Evolutionary conservation across 2,329 filamentous ascomycete species (phyloP).

Genomic region (Xylaria sp.): DNA sequence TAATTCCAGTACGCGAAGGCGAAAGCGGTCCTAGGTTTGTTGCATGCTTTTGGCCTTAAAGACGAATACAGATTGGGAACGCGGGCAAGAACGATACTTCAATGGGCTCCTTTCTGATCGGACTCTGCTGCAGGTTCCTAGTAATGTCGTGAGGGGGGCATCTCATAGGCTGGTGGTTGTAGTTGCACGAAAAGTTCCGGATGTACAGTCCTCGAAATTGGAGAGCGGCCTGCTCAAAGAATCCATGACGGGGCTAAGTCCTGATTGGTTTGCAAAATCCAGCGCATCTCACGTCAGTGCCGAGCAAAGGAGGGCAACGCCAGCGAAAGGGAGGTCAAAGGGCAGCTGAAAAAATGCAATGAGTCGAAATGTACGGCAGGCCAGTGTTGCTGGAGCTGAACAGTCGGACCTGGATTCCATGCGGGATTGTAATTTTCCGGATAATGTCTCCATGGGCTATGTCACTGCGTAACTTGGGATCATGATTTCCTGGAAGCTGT

Average conservation of each 20-base stretch:
- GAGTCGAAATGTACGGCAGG: conserved; percentile 11
- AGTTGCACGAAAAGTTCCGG: conserved; percentile 1
- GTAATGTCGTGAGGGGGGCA: neutral
- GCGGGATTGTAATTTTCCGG: conserved; percentile 18
- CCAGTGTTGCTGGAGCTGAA: conserved; percentile 23
- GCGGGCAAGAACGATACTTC: neutral
- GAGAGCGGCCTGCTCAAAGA: conserved; percentile 31
- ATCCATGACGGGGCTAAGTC: neutral
- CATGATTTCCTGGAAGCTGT: conserved; percentile 20
- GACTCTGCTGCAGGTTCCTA: neutral
- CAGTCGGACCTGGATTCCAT: conserved; percentile 36
- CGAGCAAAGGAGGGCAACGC: conserved; percentile 37
- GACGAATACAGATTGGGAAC: neutral
- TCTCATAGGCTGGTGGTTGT: conserved; percentile 5
- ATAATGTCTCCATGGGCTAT: conserved; percentile 18
- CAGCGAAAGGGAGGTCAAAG: conserved; percentile 40
- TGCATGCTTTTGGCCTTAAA: conserved; percentile 1
- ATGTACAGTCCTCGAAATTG: conserved; percentile 22
- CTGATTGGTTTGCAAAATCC: conserved; percentile 2
- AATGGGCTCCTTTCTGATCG: conserved; percentile 10
- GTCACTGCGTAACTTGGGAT: conserved; percentile 23
- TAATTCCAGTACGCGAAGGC: conserved; percentile 14
- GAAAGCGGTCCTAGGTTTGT: conserved; percentile 6
- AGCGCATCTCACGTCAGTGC: conserved; percentile 19
- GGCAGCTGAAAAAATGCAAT: conserved; percentile 5